Evolutionary conservation across 768 basidiomycete genomes (phyloP), one percentile per base, ranked within the genome.

Genomic region (Leucocoprinus leucothites): DNA sequence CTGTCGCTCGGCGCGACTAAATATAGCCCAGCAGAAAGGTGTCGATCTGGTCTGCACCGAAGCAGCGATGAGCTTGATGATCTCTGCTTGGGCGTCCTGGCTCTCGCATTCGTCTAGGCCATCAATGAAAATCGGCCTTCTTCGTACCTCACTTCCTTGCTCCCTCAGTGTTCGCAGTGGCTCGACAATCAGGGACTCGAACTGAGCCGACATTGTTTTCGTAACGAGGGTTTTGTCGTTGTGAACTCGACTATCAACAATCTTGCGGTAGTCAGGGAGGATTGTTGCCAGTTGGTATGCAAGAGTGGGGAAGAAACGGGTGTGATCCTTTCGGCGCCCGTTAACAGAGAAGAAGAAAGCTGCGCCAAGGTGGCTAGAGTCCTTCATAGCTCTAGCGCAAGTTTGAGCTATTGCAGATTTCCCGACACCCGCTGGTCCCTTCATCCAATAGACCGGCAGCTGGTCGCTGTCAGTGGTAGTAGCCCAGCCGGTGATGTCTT

Each of bases 341-440:
- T 36, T 21, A 9, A 46, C 19, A 9, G 31, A 34, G 35, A 50
- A 57, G 22, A 57, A 57, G 43, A 57, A 57, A 18, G 41, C 44
- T 0, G 42, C 56, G 16, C 56, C 56, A 8, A 57, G 56, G 5
- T 36, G 35, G 0, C 56, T 19, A 3, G 42, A 18, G 1, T 38
- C 13, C 13, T 35, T 35, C 3, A 57, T 31, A 1, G 45, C 21
- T 13, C 22, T 11, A 26, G 41, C 43, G 34, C 43, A 40, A 4
- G 56, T 51, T 42, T 51, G 42, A 9, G 56, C 41, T 2, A 57
- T 21, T 9, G 56, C 42, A 3, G 49, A 51, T 28, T 57, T 57
- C 4, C 56, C 50, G 9, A 51, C 51, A 1, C 56, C 56, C 14
- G 56, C 56, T 25, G 44, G 50, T 1, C 56, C 56, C 26, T 3